Base-by-base conservation (phyloP, 2,329 filamentous ascomycete species). In the Colletotrichum sp. region DNA sequence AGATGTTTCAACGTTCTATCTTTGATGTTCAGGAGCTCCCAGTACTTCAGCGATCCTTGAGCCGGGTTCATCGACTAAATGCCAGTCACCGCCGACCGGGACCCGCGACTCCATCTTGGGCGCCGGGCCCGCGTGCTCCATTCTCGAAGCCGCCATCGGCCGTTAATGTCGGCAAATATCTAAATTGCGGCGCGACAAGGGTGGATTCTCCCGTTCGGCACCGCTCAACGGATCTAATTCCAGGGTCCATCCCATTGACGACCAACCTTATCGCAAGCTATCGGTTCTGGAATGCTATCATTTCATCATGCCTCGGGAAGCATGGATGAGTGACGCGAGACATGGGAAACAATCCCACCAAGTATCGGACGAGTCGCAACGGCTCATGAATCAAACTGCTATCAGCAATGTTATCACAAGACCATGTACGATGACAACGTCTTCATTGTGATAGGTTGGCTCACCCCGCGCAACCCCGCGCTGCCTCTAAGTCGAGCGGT, bases 371-470 rank as follows among this genome's bases (percentile, higher is more conserved):
- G 64, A 73, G 24, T 21, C 55, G 49, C 34, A 57, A 67, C 49
- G 34, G 30, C 44, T 52, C 49, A 8, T 24, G 28, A 26, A 30
- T 64, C 63, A 13, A 57, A 24, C 21, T 7, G n/a, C 34, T 64
- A 57, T 64, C 64, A 21, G 57, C 62, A 52, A 34, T 18, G 30
- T 59, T 34, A 59, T 65, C 64, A 73, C 70, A 64, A 39, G 73
- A 49, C 69, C 69, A 30, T 28, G 26, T 34, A 72, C 10, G 69
- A 65, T 69, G 59, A 64, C 70, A 73, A 76, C 30, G 64, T 28
- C 70, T 12, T 13, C 57, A 13, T 32, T 34, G 7, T 69, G 70
- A 76, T 76, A 69, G 64, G 73, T 64, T 24, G 24, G 16, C 12
- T 26, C 32, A 34, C 30, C 24, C 39, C 32, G 55, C n/a, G 44